phyloP scores from a whole-genome alignment of 345 rosid species.

The Eutrema yunnanense region DNA sequence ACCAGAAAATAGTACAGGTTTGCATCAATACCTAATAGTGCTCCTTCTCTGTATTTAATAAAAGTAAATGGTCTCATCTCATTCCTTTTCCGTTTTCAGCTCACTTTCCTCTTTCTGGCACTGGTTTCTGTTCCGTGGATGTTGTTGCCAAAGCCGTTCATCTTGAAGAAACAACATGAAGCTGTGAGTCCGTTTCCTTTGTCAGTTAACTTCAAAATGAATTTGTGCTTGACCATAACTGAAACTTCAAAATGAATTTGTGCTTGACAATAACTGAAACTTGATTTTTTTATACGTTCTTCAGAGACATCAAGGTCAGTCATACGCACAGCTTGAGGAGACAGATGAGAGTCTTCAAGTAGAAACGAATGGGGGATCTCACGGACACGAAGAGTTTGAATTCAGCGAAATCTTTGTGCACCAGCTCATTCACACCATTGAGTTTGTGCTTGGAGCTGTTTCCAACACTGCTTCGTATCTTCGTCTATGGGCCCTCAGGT shows the following conservation, averaged over 20 bases:
- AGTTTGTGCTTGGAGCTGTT: constrained; percentile 97
- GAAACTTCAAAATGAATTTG: background rate
- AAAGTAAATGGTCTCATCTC: background rate
- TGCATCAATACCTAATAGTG: background rate
- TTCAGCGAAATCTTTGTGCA: constrained; percentile 95
- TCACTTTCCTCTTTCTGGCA: constrained; percentile 65
- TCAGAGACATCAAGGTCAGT: constrained; percentile 85
- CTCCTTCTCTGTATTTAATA: background rate
- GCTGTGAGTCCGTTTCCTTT: constrained; percentile 36
- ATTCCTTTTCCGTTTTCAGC: constrained; percentile 38
- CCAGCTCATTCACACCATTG: constrained; percentile 94
- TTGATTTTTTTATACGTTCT: constrained; percentile 4
- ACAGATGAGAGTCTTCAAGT: constrained; percentile 71
- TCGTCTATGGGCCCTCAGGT: constrained; percentile 95
- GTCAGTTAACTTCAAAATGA: constrained; percentile 1
- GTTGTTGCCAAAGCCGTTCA: constrained; percentile 90
- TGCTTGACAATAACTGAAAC: background rate
- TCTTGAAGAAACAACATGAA: constrained; percentile 83
- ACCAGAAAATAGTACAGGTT: constrained; percentile 77
- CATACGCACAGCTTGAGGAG: constrained; percentile 52
- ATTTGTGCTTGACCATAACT: background rate
- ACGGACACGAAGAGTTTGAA: constrained; percentile 84
- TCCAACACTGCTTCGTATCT: constrained; percentile 98
- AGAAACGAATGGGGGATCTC: constrained; percentile 53
- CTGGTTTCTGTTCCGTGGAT: constrained; percentile 95